Percentiles rank a stretch among this genome's conserved stretches.
Evolutionary conservation across 176 grass and related monocot species (phyloP).

Genomic region (Avena insularis): DNA sequence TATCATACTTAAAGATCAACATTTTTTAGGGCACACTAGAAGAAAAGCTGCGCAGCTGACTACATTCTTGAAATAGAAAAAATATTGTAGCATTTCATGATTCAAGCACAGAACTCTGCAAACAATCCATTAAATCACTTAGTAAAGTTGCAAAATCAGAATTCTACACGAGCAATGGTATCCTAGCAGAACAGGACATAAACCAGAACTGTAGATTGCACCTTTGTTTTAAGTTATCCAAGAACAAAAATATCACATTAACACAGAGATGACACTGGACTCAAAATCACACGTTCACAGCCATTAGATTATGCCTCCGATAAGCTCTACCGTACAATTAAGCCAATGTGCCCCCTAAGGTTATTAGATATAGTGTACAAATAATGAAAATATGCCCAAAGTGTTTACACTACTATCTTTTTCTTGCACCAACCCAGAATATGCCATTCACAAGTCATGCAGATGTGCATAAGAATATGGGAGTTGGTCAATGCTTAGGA

Average conservation of each 20-base stretch:
- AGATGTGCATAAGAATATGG: neutral
- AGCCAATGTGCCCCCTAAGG: neutral
- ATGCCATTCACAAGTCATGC: neutral
- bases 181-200: neutral
- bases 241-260: neutral
- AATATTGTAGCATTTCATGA: neutral
- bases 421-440: conserved; percentile 9
- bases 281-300: neutral
- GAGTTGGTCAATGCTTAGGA: neutral
- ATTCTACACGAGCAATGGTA: conserved; percentile 20
- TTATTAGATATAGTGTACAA: conserved; percentile 25
- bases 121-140: conserved; percentile 5
- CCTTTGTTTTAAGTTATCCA: neutral
- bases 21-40: conserved; percentile 5
- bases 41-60: neutral
- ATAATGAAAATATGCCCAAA: neutral
- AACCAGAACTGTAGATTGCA: neutral
- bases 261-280: conserved; percentile 29
- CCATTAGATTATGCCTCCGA: neutral
- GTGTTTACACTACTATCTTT: conserved; percentile 5
- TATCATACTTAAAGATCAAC: conserved; percentile 11
- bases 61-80: conserved; percentile 2
- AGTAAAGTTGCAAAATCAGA: conserved; percentile 17
- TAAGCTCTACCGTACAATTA: neutral
- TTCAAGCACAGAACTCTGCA: conserved; percentile 5